Base-by-base conservation (phyloP, 768 basidiomycete genomes). In the Tremella yokohamensis region DNA sequence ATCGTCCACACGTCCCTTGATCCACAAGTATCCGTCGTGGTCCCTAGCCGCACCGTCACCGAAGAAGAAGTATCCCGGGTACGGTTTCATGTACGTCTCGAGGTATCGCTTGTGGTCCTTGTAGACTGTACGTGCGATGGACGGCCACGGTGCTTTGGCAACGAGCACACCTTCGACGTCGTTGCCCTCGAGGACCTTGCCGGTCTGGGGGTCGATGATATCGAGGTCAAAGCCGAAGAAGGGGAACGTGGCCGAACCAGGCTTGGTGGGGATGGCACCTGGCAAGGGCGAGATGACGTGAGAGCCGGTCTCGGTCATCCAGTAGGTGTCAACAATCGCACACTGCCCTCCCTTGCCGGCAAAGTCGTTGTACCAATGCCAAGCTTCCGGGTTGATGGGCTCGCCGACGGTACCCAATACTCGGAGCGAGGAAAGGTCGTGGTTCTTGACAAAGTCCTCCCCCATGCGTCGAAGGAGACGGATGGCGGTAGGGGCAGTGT, bases 331-430 rank as follows among this genome's bases (percentile, higher is more conserved):
- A 40, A 94, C 92, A 64, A 97, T 85, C 6, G 94, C 90, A 73
- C 90, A 93, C 76, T 97, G 83, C 11, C 29, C 29, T 64, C 78
- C 81, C 70, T 83, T 83, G 9, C 94, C 96, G 54, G 96, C 92
- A 71, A 90, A 84, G 71, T 96, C 91, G 76, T 94, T 91, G 79
- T 93, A 96, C 94, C 94, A 98, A 69, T 93, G 84, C 94, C 96
- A 97, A 11, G 94, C 94, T 76, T 97, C 94, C 24, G 93, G 92
- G 78, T 97, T 97, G 81, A 99, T 98, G 0, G 96, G 96, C 79
- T 99, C 96, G 55, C 94, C 96, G 45, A 98, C 96, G 58, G 82
- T 86, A 20, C 96, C 94, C 39, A 99, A 80, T 7, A 96, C 87
- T 57, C 96, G 85, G 57, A 99, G 78, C 15, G 82, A 83, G 69